phyloP scores from a whole-genome alignment of 352 stramenopile genomes.

The Phytopythium chamaehyphon region DNA sequence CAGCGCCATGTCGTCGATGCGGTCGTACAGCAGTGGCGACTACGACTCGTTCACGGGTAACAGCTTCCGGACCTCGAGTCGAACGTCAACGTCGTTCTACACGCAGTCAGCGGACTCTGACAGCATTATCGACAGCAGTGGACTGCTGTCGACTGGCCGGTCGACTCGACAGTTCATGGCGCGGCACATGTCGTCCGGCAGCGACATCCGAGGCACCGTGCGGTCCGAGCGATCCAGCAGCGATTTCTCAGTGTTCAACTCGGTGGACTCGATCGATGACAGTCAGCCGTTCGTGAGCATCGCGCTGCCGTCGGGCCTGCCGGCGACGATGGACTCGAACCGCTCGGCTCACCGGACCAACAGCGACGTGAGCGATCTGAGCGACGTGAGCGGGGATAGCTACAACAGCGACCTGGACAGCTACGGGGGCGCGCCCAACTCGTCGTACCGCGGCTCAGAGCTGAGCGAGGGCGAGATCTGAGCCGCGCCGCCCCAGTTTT shows the following conservation, averaged over 20 bases:
- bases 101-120: conserved; percentile 7
- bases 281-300: conserved; percentile 6
- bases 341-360: conserved; percentile 3
- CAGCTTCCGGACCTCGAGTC: background rate
- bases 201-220: conserved; percentile 18
- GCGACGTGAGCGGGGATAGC: conserved; percentile 17
- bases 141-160: conserved; percentile 6
- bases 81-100: conserved; percentile 5
- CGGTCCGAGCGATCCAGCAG: conserved; percentile 25
- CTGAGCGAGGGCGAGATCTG: conserved; percentile 43
- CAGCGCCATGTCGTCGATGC: conserved; percentile 22
- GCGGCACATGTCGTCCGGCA: conserved; percentile 8
- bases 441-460: conserved; percentile 23
- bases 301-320: conserved; percentile 5
- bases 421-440: conserved; percentile 11
- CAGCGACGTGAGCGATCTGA: conserved; percentile 21
- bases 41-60: conserved; percentile 28
- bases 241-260: conserved; percentile 37
- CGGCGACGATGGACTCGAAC: background rate
- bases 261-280: conserved; percentile 10
- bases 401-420: conserved; percentile 15
- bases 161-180: conserved; percentile 1
- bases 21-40: conserved; percentile 13
- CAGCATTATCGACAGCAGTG: conserved; percentile 8
- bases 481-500: background rate